A percentile compares a stretch with the other conserved stretches of the same genome.
Evolutionary conservation across 2,329 filamentous ascomycete species (phyloP).

Genomic region (Sporothrix curviconia): DNA sequence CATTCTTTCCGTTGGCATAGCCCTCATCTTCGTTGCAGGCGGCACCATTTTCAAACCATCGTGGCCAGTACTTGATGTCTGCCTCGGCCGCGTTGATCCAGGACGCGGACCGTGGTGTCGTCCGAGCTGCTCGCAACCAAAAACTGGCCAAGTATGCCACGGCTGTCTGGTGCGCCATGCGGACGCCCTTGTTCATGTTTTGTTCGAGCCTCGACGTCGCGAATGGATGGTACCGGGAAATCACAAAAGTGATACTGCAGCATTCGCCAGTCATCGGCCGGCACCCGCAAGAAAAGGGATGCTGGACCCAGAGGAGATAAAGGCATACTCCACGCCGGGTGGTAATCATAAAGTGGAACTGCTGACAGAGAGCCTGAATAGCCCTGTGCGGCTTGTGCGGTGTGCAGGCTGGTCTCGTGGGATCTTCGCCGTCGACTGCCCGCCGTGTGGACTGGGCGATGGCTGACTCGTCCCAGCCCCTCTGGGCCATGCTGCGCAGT

Average conservation of each 20-base stretch:
- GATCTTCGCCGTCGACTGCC: too few relatives aligned
- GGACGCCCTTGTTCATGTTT: neutral
- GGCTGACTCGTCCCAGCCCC: too few relatives aligned
- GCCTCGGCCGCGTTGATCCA: slow-evolving; percentile 2
- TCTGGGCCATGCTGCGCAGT: too few relatives aligned
- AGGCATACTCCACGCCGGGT: neutral
- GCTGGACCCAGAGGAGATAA: neutral
- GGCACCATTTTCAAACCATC: too few relatives aligned
- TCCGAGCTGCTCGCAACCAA: neutral
- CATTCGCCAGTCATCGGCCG: neutral
- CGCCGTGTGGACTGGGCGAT: too few relatives aligned
- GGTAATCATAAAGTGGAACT: neutral
- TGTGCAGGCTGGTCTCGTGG: too few relatives aligned
- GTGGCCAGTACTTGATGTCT: slow-evolving; percentile 3
- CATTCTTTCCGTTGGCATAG: neutral
- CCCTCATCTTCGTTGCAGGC: neutral
- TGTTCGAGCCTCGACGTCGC: neutral
- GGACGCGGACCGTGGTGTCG: neutral
- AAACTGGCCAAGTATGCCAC: slow-evolving; percentile 8
- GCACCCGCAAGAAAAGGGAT: neutral
- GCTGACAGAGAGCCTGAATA: neutral
- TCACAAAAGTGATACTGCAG: neutral
- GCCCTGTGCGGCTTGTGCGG: too few relatives aligned
- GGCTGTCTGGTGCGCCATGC: slow-evolving; percentile 3
- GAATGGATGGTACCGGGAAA: neutral